A percentile compares a stretch with the other conserved stretches of the same genome.
phyloP scores from a whole-genome alignment of 805 yeast genomes.

The Candida multigemmis region DNA sequence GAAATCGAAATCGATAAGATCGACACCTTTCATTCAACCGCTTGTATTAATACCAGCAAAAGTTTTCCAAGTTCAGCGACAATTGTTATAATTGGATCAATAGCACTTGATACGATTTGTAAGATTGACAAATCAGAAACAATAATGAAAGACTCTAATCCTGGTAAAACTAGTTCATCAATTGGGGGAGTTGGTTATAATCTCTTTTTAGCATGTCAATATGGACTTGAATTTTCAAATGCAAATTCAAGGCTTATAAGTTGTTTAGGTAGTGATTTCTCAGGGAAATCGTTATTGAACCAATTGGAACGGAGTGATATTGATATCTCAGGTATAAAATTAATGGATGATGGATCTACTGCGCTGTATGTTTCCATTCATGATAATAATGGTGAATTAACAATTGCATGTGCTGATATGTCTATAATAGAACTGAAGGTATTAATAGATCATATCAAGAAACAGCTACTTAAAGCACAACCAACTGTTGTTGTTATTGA shows the following conservation, averaged over 20 bases:
- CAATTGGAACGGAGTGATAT: conserved; percentile 15
- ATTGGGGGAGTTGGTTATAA: conserved; percentile 86
- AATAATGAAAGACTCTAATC: conserved; percentile 57
- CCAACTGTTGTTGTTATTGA: conserved; percentile 56
- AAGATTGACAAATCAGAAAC: conserved; percentile 20
- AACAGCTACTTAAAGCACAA: conserved; percentile 26
- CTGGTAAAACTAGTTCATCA: conserved; percentile 47
- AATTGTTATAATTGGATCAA: conserved; percentile 53
- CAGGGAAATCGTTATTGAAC: conserved; percentile 34
- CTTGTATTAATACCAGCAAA: background rate
- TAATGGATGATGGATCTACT: conserved; percentile 23
- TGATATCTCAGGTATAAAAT: conserved; percentile 31
- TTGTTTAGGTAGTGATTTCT: conserved; percentile 49
- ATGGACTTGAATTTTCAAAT: conserved; percentile 8
- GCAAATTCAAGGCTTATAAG: conserved; percentile 39
- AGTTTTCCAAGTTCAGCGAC: background rate
- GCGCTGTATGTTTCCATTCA: conserved; percentile 74
- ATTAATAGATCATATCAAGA: conserved; percentile 30
- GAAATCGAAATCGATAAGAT: too few species aligned
- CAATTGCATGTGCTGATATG: conserved; percentile 84
- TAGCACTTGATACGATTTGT: conserved; percentile 69
- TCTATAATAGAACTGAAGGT: conserved; percentile 44
- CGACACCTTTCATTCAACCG: too few species aligned
- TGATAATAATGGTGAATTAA: conserved; percentile 48
- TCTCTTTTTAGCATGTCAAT: conserved; percentile 55